Conservation (phyloP, 164 flowering plant genomes). For the Tetrastigma voinierianum region DNA sequence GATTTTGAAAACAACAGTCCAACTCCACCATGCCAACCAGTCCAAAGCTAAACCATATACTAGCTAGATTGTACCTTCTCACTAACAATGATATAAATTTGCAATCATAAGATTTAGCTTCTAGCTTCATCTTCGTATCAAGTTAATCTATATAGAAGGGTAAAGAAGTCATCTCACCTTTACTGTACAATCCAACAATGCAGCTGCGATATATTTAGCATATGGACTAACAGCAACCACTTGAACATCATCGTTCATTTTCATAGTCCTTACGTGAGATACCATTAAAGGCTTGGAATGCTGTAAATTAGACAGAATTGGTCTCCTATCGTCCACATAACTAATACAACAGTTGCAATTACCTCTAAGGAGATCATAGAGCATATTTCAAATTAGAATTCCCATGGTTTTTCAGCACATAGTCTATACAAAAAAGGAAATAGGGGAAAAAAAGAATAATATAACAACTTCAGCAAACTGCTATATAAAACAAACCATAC, state of each 20-base stretch:
- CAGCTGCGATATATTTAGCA: slow-evolving; percentile 82
- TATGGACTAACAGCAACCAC: slow-evolving; percentile 78
- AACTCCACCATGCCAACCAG: not conserved
- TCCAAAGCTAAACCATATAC: not conserved
- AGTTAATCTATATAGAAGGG: not conserved
- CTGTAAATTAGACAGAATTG: slow-evolving; percentile 40
- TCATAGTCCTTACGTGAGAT: slow-evolving; percentile 54
- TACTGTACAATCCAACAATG: slow-evolving; percentile 27
- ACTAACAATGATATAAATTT: not conserved
- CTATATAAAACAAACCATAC: not conserved
- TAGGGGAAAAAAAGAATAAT: too few species aligned
- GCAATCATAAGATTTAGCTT: not conserved
- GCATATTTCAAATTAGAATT: slow-evolving; percentile 3
- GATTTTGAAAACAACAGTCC: not conserved
- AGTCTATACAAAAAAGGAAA: not conserved
- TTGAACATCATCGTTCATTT: slow-evolving; percentile 81
- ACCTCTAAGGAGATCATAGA: not conserved
- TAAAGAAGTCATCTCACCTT: not conserved
- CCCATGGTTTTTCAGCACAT: too few species aligned
- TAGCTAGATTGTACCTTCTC: slow-evolving; percentile 1
- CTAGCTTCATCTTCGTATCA: not conserved
- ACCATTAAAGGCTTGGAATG: slow-evolving; percentile 56
- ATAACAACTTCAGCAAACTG: too few species aligned
- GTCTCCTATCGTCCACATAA: not conserved
- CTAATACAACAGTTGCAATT: not conserved